Percentiles rank a stretch among this genome's conserved stretches.
Conservation (phyloP, 345 rosid species). For the Sisymbrium altissimum region DNA sequence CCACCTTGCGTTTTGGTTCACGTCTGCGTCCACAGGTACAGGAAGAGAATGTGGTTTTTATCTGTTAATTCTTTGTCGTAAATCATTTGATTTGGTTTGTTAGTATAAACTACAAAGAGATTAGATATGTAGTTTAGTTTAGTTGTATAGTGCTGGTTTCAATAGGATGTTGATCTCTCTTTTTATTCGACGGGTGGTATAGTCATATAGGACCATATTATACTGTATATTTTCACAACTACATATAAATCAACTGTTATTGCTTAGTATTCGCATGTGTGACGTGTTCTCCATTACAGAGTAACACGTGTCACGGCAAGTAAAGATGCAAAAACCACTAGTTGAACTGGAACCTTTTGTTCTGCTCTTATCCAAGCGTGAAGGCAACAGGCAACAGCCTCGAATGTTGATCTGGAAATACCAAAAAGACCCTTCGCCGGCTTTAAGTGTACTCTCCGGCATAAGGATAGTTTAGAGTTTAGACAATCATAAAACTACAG, state of each 20-base stretch:
- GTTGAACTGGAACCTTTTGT: background rate
- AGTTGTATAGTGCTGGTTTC: background rate
- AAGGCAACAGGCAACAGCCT: background rate
- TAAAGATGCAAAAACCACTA: background rate
- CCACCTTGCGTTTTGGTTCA: background rate
- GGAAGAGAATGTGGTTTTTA: background rate
- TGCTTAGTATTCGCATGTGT: constrained; percentile 3
- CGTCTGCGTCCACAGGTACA: constrained; percentile 14
- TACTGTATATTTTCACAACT: background rate
- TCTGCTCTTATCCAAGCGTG: background rate
- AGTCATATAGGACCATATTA: background rate
- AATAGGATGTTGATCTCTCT: background rate
- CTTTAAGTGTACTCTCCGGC: background rate
- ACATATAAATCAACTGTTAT: background rate
- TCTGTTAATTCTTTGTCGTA: background rate
- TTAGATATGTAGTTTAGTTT: constrained; percentile 1
- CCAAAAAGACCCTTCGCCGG: background rate
- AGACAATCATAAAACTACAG: background rate
- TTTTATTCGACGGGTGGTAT: background rate
- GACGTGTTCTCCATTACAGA: background rate
- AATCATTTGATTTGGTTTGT: constrained; percentile 1
- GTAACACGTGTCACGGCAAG: background rate
- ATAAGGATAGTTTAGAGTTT: background rate
- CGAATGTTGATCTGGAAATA: background rate
- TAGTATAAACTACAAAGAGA: constrained; percentile 11